Base-by-base conservation (phyloP, 805 yeast genomes). In the Maudiozyma serrabonitensis region DNA sequence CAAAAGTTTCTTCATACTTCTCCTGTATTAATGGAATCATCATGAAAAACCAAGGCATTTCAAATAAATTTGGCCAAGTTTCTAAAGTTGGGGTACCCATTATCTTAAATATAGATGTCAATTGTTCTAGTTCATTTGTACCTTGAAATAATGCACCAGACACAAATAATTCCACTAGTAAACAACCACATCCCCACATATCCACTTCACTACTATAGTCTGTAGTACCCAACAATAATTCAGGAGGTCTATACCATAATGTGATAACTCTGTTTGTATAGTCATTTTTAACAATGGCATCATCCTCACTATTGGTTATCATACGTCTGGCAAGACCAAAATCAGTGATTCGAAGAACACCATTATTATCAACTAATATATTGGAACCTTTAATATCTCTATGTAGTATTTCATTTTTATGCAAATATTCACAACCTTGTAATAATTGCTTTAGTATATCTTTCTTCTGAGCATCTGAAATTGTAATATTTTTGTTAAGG, bases 191-290 rank as follows among this genome's bases (percentile, higher is more conserved):
- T 0, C 98, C 96, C 99, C 99, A 93, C 56, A 88, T 81, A 62
- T 93, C 99, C 9, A 93, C 93, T 58, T 87, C 96, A 40, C 88
- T 70, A 0, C 90, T 93, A 67, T 93, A 93, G 51, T 81, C 82
- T 0, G 98, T 90, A 0, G 95, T 81, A 1, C 99, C 99, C 50
- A 93, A 67, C 38, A 93, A 70, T 32, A 93, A 74, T 65, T 91
- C 99, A 0, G 98, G 98, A 1, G 99, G 99, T 51, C 99, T 76
- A 65, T 93, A 91, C 99, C 99, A 93, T 38, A 93, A 71, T 0
- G 99, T 93, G 48, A 93, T 93, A 40, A 93, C 98, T 49, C 99
- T 71, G 64, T 93, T 93, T 1, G 99, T 91, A 67, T 91, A 91
- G 58, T 89, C 93, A 31, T 56, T 55, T 3, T 87, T 85, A 19